Evolutionary conservation across 2,329 filamentous ascomycete genomes (phyloP), one percentile per base, ranked within the genome.

Genomic region (Aspergillus arachidicola): DNA sequence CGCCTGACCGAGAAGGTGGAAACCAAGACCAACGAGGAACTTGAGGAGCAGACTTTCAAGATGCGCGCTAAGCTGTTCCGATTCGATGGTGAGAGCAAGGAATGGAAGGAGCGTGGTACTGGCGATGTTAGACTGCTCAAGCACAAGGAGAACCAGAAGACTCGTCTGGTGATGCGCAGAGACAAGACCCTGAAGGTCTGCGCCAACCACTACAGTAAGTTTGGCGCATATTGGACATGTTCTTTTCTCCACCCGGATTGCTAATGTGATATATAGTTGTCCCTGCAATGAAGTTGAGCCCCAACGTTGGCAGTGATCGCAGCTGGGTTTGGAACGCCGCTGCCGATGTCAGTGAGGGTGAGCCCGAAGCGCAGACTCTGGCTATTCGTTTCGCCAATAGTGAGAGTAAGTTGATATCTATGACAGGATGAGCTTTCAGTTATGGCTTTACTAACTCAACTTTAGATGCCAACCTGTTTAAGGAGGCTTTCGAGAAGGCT

Each of bases 171-270:
- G 73, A 99, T 99, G 95, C 91, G 95, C 80, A 89, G 95, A 79
- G 95, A 99, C 86, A 98, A 98, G 92, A 99, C 95, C 66, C 89
- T 98, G 84, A 99, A 99, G 88, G 95, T 99, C 82, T 99, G 95
- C 90, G 95, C 95, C 78, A 99, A 99, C 86, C 95, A 99, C 87
- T 99, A 99, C 83, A 90, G 94, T 97, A 89, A 75, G 91, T 84
- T 36, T 23, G 6, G 23, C 48, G 43, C 28, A 26, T 32, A n/a
- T 19, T 7, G 14, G 19, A 21, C 21, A 14, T 45, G 1, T 14
- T 36, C 10, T 36, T 32, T 16, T 56, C 32, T 7, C 36, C 4
- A 14, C 12, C 19, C 4, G 16, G 43, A 46, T 21, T 51, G 12
- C 48, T 51, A 4, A 51, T 51, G 21, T 19, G 9, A 16, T 32